Conservation (phyloP, 352 stramenopile genomes). For the Phytophthora syringae region DNA sequence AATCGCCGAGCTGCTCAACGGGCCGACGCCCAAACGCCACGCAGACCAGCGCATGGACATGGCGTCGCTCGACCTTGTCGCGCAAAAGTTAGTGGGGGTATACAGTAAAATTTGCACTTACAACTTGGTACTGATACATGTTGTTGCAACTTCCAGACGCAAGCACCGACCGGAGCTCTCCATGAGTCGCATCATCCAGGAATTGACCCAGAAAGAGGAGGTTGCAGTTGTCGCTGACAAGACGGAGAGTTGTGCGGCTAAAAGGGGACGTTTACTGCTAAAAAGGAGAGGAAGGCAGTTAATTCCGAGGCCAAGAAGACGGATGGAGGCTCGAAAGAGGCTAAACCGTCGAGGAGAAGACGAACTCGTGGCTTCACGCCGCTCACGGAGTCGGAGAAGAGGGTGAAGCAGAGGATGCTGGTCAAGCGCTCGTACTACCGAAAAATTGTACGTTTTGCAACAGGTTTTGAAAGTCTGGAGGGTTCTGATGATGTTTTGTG, state of each 20-base stretch:
- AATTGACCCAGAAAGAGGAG: slow-evolving; percentile 18
- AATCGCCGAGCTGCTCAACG: slow-evolving; percentile 48
- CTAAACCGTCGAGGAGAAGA: slow-evolving; percentile 6
- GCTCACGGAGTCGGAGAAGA: slow-evolving; percentile 63
- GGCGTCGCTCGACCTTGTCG: slow-evolving; percentile 58
- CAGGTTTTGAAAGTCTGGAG: not conserved
- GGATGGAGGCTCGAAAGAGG: not conserved
- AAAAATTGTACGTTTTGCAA: slow-evolving; percentile 57
- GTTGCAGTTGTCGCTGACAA: slow-evolving; percentile 7
- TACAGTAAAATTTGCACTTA: not conserved
- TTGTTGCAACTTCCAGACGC: slow-evolving; percentile 19
- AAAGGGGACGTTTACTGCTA: too few species aligned
- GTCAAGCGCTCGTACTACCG: slow-evolving; percentile 80
- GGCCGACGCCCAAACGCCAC: slow-evolving; percentile 1
- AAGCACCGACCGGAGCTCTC: slow-evolving; percentile 45
- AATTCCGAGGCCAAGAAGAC: not conserved
- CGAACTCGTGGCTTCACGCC: slow-evolving; percentile 38
- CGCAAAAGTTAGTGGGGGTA: slow-evolving; percentile 39
- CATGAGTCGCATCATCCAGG: slow-evolving; percentile 59
- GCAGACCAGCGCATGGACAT: slow-evolving; percentile 53
- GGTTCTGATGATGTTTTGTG: not conserved
- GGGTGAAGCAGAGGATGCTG: slow-evolving; percentile 71
- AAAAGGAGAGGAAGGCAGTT: not conserved
- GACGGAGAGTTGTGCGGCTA: not conserved
- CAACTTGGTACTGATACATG: too few species aligned